A percentile compares a stretch with the other conserved stretches of the same genome.
These are phyloP conservation scores for Cynanchum wilfordii DNA, from an alignment of 257 asterid species.

Conservation along the genomic window DNA sequence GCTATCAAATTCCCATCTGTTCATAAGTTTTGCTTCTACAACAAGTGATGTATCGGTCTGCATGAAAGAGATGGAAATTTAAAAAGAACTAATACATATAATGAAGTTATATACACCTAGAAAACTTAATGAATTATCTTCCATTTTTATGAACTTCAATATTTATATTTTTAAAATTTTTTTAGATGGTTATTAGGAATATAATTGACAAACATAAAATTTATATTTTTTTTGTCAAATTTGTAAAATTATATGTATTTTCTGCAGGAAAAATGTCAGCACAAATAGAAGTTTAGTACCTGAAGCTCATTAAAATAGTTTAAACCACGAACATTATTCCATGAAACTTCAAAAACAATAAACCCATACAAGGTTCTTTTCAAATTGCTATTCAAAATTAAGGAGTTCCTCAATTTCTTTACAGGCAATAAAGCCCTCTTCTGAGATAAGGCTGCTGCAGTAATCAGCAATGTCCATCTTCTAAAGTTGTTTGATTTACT, in stretches of 20 bases:
- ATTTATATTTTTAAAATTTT: too few species aligned
- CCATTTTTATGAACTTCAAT: too few species aligned
- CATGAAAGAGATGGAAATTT: conserved; percentile 7
- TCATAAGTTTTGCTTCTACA: conserved; percentile 80
- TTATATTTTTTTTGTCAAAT: too few species aligned
- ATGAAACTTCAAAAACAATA: conserved; percentile 83
- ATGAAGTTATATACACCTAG: background rate
- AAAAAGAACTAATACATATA: background rate
- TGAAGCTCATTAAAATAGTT: conserved; percentile 92
- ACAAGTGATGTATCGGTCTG: conserved; percentile 96
- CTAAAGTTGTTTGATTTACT: conserved; percentile 37
- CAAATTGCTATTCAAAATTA: conserved; percentile 72
- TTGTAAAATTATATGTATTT: too few species aligned
- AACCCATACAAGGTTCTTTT: conserved; percentile 88
- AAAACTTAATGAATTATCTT: background rate
- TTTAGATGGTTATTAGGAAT: too few species aligned
- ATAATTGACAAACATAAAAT: too few species aligned
- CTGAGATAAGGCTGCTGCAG: conserved; percentile 64
- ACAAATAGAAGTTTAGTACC: conserved; percentile 34
- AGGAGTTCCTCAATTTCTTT: conserved; percentile 66
- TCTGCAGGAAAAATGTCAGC: too few species aligned
- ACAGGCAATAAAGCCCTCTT: conserved; percentile 90
- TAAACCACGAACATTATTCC: conserved; percentile 87
- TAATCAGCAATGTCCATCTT: conserved; percentile 67
- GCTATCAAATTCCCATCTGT: conserved; percentile 97